Percentiles rank a stretch among this genome's conserved stretches.
These are phyloP conservation scores for Magnolia kwangsiensis DNA, from an alignment of 164 flowering plant genomes.

Conservation along the genomic window DNA sequence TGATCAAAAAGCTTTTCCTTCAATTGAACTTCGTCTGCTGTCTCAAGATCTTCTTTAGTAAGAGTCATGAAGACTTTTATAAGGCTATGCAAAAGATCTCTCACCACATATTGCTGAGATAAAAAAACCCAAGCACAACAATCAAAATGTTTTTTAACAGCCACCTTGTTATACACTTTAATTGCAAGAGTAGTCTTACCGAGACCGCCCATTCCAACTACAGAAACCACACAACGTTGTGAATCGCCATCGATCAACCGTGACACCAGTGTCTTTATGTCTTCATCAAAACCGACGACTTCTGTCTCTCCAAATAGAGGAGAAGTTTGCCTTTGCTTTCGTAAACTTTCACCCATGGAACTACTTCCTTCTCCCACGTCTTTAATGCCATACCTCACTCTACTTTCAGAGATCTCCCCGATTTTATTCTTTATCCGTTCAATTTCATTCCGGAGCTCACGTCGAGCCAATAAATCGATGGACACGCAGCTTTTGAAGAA, in stretches of 20 bases:
- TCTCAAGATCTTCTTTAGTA: neutral
- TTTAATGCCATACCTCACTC: neutral
- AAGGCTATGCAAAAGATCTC: neutral
- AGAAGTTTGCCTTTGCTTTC: neutral
- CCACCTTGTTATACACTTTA: conserved; percentile 21
- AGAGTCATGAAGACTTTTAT: neutral
- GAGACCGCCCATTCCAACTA: conserved; percentile 56
- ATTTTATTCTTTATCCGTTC: neutral
- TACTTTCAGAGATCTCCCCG: neutral
- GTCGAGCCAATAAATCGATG: too few species aligned
- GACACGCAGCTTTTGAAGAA: neutral
- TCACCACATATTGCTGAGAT: neutral
- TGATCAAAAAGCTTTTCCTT: conserved; percentile 9
- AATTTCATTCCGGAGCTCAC: neutral
- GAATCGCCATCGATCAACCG: conserved; percentile 36
- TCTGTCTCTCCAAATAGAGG: conserved; percentile 21
- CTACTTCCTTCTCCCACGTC: neutral
- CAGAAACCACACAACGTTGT: conserved; percentile 27
- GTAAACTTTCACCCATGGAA: neutral
- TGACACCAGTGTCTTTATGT: conserved; percentile 14
- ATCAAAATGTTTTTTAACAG: conserved; percentile 20
- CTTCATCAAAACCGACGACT: conserved; percentile 33
- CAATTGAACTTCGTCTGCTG: neutral
- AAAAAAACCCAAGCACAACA: conserved; percentile 36
- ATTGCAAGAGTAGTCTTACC: conserved; percentile 52